Base-by-base conservation (phyloP, 2,329 filamentous ascomycete genomes). In the Whalleya microplaca region DNA sequence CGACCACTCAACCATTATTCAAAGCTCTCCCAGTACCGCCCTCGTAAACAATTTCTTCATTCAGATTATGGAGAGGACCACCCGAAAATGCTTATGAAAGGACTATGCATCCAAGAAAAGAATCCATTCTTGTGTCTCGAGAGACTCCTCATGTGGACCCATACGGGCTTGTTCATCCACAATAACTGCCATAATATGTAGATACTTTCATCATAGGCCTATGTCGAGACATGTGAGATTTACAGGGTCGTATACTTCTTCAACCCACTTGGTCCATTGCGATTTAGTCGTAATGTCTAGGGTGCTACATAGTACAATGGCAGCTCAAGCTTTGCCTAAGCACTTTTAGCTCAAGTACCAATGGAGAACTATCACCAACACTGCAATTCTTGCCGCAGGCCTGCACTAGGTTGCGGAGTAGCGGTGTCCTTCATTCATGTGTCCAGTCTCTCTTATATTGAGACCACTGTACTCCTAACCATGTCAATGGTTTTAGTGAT, bases 1-100 rank as follows among this genome's bases (percentile, higher is more conserved):
- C 51, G 62, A 62, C 66, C 66, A 69, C 56, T 51, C 51, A 42
- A 51, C 55, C 54, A 57, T 21, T 45, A 37, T 43, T 56, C 47
- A 48, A 45, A 40, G 20, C 42, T 49, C 23, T 46, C 27, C 45
- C 45, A 37, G 37, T 47, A 21, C 18, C 49, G 18, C 46, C 46
- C 37, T 41, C 48, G 37, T 21, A 19, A 51, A 50, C 21, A 41
- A 29, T 46, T 45, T 23, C 44, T 21, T 45, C 47, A 53, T 51
- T 55, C 60, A 53, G 51, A 41, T 48, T 32, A 20, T 32, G 47
- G 27, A 43, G 43, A 53, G 46, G 48, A 21, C 18, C 47, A 50
- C 37, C 49, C 37, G 40, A 45, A 23, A 43, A 16, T 49, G 16
- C 48, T 29, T 40, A 41, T 42, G n/a, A 12, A 32, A 43, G 51